Base-by-base conservation (phyloP, 805 yeast genomes). In the Kodamaea nitidulidarum region DNA sequence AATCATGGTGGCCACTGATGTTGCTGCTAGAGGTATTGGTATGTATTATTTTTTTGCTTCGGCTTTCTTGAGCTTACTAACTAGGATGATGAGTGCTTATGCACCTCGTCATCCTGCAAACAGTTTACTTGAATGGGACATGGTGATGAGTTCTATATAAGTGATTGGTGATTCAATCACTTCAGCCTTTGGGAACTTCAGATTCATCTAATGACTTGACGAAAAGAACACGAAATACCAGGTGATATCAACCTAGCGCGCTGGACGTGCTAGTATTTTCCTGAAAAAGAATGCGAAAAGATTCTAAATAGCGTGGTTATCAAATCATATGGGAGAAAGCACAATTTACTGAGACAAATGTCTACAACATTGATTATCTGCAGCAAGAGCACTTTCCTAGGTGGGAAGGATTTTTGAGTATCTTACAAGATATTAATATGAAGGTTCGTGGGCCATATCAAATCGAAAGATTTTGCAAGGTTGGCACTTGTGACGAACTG, bases 21-120 rank as follows among this genome's bases (percentile, higher is more conserved):
- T 93, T 65, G 98, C 98, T 48, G 96, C 98, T 51, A 86, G 98
- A 78, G 98, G 98, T 81, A 88, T 93, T 73, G 97, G 96, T 88
- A 87, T 70, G 96, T 86, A 44, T 48, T 47, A 18, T 38, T 32
- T 15, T 37, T 37, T 39, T 18, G 18, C 36, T n/a, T 11, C 11
- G 27, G 10, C 15, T 33, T 4, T 15, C 15, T 29, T 8, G 16
- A 16, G 32, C 32, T n/a, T 30, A 51, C 55, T 52, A 51, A 51
- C 51, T 39, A 34, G 41, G 27, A 26, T 35, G 38, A 14, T 35
- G 21, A 4, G 36, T 24, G 10, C 9, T 20, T n/a, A 6, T 7
- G 12, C 17, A 15, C 21, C 5, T 14, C 25, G 17, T 17, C 38
- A 35, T 26, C 35, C 20, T n/a, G 7, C 30, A 15, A 36, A 32